phyloP scores from a whole-genome alignment of 208 protist species.

The Leptomonas pyrrhocoris region DNA sequence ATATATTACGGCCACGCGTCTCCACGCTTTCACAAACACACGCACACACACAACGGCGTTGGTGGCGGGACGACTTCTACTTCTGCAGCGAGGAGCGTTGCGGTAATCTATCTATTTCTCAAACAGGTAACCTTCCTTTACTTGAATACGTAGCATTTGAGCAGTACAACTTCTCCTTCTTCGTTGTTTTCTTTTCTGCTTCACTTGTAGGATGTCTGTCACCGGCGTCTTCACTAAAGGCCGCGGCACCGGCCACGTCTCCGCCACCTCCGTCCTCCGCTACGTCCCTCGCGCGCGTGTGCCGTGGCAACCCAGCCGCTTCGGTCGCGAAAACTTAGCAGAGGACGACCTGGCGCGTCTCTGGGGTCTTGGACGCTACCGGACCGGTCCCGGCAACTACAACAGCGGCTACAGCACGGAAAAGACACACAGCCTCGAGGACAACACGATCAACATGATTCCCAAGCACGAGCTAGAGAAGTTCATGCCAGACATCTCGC shows the following conservation, averaged over 20 bases:
- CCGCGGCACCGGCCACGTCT: slow-evolving; percentile 57
- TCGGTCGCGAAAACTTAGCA: slow-evolving; percentile 83
- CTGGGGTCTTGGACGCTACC: slow-evolving; percentile 84
- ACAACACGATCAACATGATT: slow-evolving; percentile 78
- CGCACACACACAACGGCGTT: too few species aligned
- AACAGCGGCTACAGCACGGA: slow-evolving; percentile 92
- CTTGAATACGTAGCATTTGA: too few species aligned
- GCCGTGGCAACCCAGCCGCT: slow-evolving; percentile 89
- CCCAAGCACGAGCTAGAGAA: slow-evolving; percentile 91
- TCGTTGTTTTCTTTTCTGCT: too few species aligned
- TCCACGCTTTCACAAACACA: too few species aligned
- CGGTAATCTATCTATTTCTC: too few species aligned
- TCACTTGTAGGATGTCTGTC: slow-evolving; percentile 58
- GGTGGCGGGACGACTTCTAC: too few species aligned
- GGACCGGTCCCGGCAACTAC: slow-evolving; percentile 76
- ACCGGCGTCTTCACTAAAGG: slow-evolving; percentile 80
- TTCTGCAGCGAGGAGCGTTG: too few species aligned
- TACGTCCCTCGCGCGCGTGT: slow-evolving; percentile 89
- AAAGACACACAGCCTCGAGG: slow-evolving; percentile 81
- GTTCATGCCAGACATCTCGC: slow-evolving; percentile 91
- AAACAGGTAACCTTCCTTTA: too few species aligned
- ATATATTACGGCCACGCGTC: too few species aligned
- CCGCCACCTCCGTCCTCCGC: slow-evolving; percentile 68
- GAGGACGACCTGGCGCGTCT: slow-evolving; percentile 70
- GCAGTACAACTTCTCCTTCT: too few species aligned